Conservation (phyloP, 169 alveolate genomes). For the Haemoproteus tartakovskyi region DNA sequence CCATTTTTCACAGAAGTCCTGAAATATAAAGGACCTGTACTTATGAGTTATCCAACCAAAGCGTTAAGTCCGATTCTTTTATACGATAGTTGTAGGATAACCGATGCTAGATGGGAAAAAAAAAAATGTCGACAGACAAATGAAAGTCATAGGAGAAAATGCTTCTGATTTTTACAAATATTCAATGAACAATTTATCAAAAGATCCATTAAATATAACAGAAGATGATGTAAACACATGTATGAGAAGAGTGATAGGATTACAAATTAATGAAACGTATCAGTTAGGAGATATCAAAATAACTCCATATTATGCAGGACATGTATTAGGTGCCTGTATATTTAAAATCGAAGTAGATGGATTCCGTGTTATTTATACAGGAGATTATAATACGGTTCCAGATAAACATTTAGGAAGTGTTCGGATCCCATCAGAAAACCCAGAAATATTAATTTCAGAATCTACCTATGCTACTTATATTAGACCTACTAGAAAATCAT, state of each 20-base stretch:
- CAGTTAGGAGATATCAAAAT: slow-evolving; percentile 84
- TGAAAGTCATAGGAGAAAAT: slow-evolving; percentile 70
- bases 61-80: slow-evolving; percentile 95
- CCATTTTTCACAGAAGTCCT: slow-evolving; percentile 95
- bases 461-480: slow-evolving; percentile 95
- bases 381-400: slow-evolving; percentile 92
- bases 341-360: slow-evolving; percentile 90
- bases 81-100: slow-evolving; percentile 93
- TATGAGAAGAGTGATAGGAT: slow-evolving; percentile 82
- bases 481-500: slow-evolving; percentile 92
- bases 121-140: slow-evolving; percentile 67
- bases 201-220: slow-evolving; percentile 82
- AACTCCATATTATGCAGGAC: slow-evolving; percentile 98
- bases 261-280: slow-evolving; percentile 89
- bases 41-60: slow-evolving; percentile 96
- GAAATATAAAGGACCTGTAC: slow-evolving; percentile 89
- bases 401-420: slow-evolving; percentile 97
- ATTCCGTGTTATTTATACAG: slow-evolving; percentile 91
- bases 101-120: slow-evolving; percentile 74
- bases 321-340: slow-evolving; percentile 97
- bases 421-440: slow-evolving; percentile 88
- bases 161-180: slow-evolving; percentile 58
- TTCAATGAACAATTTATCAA: slow-evolving; percentile 37
- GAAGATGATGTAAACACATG: slow-evolving; percentile 86
- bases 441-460: slow-evolving; percentile 94